These are phyloP conservation scores for Gypsophila paniculata DNA, from an alignment of 179 eudicot species.

Conservation along the genomic window DNA sequence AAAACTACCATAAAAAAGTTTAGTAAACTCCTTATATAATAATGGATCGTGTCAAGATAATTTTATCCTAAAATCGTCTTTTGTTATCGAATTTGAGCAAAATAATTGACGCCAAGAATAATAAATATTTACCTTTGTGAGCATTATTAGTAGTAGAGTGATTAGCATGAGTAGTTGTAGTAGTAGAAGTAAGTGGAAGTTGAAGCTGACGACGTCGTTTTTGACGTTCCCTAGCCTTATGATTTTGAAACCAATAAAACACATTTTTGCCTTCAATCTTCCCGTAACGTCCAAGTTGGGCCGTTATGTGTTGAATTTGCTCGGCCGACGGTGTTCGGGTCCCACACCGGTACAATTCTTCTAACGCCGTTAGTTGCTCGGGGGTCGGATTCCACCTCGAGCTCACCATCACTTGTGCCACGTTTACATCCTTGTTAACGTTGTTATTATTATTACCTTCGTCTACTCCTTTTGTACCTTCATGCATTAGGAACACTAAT, in stretches of 20 bases:
- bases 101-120: neutral
- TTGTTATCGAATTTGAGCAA: neutral
- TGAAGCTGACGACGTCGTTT: conserved; percentile 69
- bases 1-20: too few relatives aligned
- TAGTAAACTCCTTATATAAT: too few relatives aligned
- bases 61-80: too few relatives aligned
- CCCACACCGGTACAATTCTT: conserved; percentile 63
- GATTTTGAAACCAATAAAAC: conserved; percentile 65
- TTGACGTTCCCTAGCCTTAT: conserved; percentile 73
- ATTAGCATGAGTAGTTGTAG: conserved; percentile 9
- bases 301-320: conserved; percentile 70
- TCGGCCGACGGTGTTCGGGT: conserved; percentile 76
- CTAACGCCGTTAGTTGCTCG: conserved; percentile 62
- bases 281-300: conserved; percentile 62
- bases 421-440: conserved; percentile 29
- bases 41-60: too few relatives aligned
- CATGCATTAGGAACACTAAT: conserved; percentile 5
- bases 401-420: conserved; percentile 49
- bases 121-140: neutral
- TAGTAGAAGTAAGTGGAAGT: conserved; percentile 17
- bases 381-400: conserved; percentile 86
- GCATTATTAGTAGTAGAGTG: neutral
- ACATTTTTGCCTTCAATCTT: conserved; percentile 68
- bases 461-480: conserved; percentile 1
- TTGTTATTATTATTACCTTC: neutral